phyloP scores from a whole-genome alignment of 441 rosid species.

The Flueggea neowawraea region DNA sequence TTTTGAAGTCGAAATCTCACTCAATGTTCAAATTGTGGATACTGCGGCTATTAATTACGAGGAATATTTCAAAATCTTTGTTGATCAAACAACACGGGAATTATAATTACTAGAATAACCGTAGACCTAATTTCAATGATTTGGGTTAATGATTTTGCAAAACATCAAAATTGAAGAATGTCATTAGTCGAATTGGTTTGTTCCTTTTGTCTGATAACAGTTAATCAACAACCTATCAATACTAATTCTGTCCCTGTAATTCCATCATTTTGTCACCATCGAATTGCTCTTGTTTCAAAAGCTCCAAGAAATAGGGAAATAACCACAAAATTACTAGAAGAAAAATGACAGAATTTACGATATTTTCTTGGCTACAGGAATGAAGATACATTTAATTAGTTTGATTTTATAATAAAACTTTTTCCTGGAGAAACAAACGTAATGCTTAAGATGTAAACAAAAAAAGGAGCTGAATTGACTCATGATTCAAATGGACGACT shows the following conservation, averaged over 20 bases:
- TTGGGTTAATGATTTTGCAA: too few relatives aligned
- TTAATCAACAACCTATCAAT: too few relatives aligned
- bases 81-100: too few relatives aligned
- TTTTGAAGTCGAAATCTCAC: too few relatives aligned
- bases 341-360: conserved; percentile 4
- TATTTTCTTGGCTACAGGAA: conserved; percentile 9
- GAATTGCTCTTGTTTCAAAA: neutral
- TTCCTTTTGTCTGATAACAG: conserved; percentile 4
- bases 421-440: neutral
- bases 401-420: neutral
- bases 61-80: too few relatives aligned
- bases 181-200: neutral
- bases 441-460: neutral
- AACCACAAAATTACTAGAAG: conserved; percentile 6
- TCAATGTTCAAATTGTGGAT: too few relatives aligned
- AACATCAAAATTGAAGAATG: neutral
- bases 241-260: conserved; percentile 10
- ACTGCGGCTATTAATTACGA: too few relatives aligned
- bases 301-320: conserved; percentile 18
- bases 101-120: too few relatives aligned
- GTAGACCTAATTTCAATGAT: too few relatives aligned
- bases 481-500: neutral
- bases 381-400: conserved; percentile 8
- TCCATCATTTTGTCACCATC: conserved; percentile 19
- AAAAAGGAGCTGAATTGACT: too few relatives aligned